phyloP scores from a whole-genome alignment of 768 basidiomycete genomes.

The Termitomyces sp. region DNA sequence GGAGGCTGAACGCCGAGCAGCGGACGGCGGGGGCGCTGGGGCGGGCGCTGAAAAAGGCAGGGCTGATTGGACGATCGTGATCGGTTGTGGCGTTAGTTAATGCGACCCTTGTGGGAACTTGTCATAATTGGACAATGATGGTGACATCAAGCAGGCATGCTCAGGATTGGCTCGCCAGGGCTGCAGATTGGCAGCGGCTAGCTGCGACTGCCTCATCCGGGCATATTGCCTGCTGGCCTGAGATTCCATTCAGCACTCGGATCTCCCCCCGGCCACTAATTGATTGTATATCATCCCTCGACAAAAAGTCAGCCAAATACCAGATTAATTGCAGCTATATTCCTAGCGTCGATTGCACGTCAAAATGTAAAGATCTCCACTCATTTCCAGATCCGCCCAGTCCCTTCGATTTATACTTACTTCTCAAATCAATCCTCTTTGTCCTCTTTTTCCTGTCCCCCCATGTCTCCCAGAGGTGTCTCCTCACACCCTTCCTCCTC shows the following conservation, averaged over 20 bases:
- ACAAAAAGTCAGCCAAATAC: conserved; percentile 26
- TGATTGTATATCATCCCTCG: conserved; percentile 25
- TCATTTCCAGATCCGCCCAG: conserved; percentile 36
- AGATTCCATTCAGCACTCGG: conserved; percentile 16
- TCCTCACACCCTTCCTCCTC: conserved; percentile 32
- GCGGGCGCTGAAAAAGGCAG: conserved; percentile 58
- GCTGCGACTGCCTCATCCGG: conserved; percentile 3
- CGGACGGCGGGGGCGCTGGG: conserved; percentile 77
- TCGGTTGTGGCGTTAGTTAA: conserved; percentile 16
- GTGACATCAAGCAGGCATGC: conserved; percentile 4
- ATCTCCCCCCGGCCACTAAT: conserved; percentile 31
- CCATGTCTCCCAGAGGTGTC: conserved; percentile 58
- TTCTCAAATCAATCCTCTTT: conserved; percentile 32
- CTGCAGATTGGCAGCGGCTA: background rate
- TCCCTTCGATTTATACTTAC: conserved; percentile 28
- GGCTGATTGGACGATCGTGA: conserved; percentile 30
- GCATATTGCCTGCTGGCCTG: conserved; percentile 7
- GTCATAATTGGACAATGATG: background rate
- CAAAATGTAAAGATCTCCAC: conserved; percentile 35
- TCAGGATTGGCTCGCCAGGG: background rate
- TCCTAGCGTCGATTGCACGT: conserved; percentile 16
- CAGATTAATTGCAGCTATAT: conserved; percentile 15
- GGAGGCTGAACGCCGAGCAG: conserved; percentile 79
- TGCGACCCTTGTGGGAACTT: background rate
- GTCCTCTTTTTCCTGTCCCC: conserved; percentile 18